Base-by-base conservation (phyloP, 805 yeast species). In the Lipomyces kockii region DNA sequence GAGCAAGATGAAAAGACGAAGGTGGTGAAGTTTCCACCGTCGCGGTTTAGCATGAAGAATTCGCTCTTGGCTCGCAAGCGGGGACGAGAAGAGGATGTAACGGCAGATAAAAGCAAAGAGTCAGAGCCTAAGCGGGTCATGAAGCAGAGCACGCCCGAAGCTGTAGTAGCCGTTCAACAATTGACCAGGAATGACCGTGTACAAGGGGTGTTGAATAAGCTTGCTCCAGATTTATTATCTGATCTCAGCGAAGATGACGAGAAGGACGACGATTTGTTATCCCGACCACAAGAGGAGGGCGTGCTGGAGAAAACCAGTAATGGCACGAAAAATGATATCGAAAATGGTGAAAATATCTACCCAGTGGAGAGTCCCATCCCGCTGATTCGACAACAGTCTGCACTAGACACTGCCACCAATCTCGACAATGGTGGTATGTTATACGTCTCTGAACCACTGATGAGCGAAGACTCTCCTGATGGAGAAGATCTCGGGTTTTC, bases 11-110 rank as follows among this genome's bases (percentile, higher is more conserved):
- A 35, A 7, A 63, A 57, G 53, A 43, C 58, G 11, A 43, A 20
- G 11, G 63, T 22, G 22, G n/a, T 37, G 14, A 6, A 32, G 25
- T 63, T 63, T 12, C 51, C 39, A 2, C 65, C 67, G 4, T 60
- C 70, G 14, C 29, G 61, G 29, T 68, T 68, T 52, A 65, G 35
- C 43, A 56, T 68, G 69, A 51, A 58, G 25, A 56, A 60, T 17
- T 68, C 71, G 7, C 6, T 65, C 17, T 62, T 68, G 32, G 57
- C 29, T 3, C 60, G 66, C n/a, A 68, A 65, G 62, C 53, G 69
- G 6, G n/a, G 11, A 6, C 37, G 59, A 32, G 60, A 35, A 22
- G 65, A 43, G 8, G 58, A 7, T 11, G 29, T 22, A 3, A 49
- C 43, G 55, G 22, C 49, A 43, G 49, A 43, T 43, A 25, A 8